Base-by-base conservation (phyloP, 768 basidiomycete genomes). In the Russula emetica region DNA sequence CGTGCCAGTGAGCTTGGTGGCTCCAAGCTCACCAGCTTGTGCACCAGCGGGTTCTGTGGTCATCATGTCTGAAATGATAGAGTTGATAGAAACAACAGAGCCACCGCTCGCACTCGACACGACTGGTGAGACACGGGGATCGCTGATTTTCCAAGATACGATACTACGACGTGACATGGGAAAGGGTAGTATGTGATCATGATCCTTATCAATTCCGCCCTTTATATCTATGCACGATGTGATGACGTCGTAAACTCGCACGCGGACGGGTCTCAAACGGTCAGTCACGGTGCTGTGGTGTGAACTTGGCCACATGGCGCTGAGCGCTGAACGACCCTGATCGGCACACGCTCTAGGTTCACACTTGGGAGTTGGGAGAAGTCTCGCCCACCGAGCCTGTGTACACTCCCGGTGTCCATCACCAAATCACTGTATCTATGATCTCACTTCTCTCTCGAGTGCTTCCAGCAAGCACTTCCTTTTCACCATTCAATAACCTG, bases 71-170 rank as follows among this genome's bases (percentile, higher is more conserved):
- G 28, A 16, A 47, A 14, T 10, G 47, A 34, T 40, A 47, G 63
- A 36, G 38, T 64, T 54, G 26, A 60, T 47, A 5, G 63, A 42
- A 20, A 55, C 24, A 10, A 64, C 36, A 7, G 63, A 64, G 44
- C 40, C 36, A 26, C n/a, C 4, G n/a, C 51, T 59, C 10, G 56
- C 30, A 38, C 32, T 54, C 20, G 61, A 47, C 22, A 24, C 14
- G 34, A 47, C 1, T 11, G 55, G 47, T 51, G 61, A 57, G 14
- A 10, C 36, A n/a, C 61, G 36, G 30, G n/a, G 24, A 22, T 60
- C 53, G 38, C 34, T 49, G 22, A 7, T 22, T 14, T 7, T 49
- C 45, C 28, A 56, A 30, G 38, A 60, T 38, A 44, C 28, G n/a
- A 49, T 50, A 4, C n/a, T 50, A 4, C 30, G 53, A 42, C 7